Percentiles rank a stretch among this genome's conserved stretches.
Conservation (phyloP, 257 asterid species). For the Osmanthus fragrans region DNA sequence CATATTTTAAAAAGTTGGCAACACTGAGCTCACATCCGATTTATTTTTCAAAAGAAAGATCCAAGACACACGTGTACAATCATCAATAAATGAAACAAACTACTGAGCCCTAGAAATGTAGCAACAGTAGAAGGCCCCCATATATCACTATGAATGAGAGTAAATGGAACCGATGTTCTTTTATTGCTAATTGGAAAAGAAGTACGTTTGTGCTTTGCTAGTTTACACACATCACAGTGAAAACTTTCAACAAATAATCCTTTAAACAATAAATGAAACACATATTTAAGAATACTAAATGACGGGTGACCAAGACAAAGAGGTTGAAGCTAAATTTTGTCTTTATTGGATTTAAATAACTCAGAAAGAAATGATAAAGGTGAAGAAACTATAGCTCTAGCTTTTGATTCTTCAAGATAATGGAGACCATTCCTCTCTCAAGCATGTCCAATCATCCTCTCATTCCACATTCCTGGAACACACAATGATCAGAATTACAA, state of each 20-base stretch:
- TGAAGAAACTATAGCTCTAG: no score
- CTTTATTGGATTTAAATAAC: no score
- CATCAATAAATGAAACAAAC: neutral
- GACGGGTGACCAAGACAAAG: no score
- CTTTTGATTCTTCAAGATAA: no score
- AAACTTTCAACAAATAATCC: neutral
- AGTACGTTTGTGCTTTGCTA: neutral
- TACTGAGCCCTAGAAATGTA: neutral
- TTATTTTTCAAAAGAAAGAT: neutral
- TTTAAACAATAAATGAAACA: no score
- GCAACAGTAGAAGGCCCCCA: neutral
- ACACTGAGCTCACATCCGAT: neutral
- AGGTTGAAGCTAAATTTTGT: no score
- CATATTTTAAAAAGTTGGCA: neutral
- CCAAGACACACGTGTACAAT: neutral
- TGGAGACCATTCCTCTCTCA: no score
- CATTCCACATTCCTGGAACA: no score
- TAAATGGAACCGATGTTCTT: neutral
- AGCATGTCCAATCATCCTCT: no score
- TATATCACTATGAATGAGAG: slow-evolving; percentile 3
- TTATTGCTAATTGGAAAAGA: slow-evolving; percentile 2
- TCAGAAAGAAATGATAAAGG: no score
- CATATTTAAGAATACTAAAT: no score
- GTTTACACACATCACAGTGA: neutral
- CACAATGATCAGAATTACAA: no score